Base-by-base conservation (phyloP, 2,329 filamentous ascomycete genomes). In the Aaosphaeria arxii region DNA sequence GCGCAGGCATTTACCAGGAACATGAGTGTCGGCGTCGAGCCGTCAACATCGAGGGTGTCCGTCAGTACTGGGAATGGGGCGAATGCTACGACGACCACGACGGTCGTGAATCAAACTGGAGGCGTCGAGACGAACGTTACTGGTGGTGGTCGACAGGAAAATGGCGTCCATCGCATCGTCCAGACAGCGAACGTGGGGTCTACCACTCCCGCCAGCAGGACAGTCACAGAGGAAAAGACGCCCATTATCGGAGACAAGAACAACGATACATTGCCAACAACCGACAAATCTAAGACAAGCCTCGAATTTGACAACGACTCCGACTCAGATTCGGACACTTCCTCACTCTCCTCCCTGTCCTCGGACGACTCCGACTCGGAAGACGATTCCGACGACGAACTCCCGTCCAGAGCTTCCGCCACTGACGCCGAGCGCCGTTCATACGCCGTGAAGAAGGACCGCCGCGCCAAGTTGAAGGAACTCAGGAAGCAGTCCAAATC, bases 301-400 rank as follows among this genome's bases (percentile, higher is more conserved):
- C 28, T 42, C 28, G 39, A 44, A 38, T 35, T 7, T 35, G 42
- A 56, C 24, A 9, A 48, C 29, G 43, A 58, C n/a, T 45, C 61
- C 6, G 43, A 56, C 13, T 49, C 51, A 40, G 38, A 50, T 28
- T 47, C 57, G n/a, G 52, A 58, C 38, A 52, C 57, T 28, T 44
- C 52, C 5, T 63, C 61, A 0, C 61, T 58, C 6, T 47, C 55
- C 7, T 62, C 59, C 11, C 61, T 59, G 1, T 57, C 57, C 40
- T 59, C 53, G 4, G 35, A 31, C 3, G 64, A 61, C 2, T 52
- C 57, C 0, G 56, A 58, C 28, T 54, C 50, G 1, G 51, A 58
- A 5, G 46, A 47, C 2, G 48, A 58, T 43, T 44, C 45, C 29
- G 53, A 59, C 11, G 47, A 51, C 6, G 45, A 55, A n/a, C 48